phyloP scores from a whole-genome alignment of 192 early-diverging fungal species.

The Gigaspora rosea region DNA sequence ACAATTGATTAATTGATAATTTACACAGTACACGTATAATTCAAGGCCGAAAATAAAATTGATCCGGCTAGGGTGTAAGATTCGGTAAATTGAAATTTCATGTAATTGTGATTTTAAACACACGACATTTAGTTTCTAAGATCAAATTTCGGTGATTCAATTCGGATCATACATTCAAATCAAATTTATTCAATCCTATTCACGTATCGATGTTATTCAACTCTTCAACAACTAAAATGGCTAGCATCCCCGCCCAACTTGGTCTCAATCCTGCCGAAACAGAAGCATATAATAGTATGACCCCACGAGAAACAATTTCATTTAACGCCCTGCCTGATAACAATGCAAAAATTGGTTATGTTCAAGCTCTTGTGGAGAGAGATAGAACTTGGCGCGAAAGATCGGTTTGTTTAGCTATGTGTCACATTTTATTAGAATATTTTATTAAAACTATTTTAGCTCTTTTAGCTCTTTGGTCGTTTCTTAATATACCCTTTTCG shows the following conservation, averaged over 20 bases:
- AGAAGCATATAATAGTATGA: conserved; percentile 15
- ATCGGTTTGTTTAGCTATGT: conserved; percentile 31
- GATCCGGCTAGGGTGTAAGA: no score
- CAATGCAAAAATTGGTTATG: not conserved
- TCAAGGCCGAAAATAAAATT: no score
- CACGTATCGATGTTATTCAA: no score
- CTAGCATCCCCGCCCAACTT: not conserved
- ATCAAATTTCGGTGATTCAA: no score
- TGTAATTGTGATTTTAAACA: no score
- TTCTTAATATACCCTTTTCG: conserved; percentile 11
- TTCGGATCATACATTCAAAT: no score
- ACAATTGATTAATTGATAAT: no score
- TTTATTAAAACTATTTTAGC: conserved; percentile 31
- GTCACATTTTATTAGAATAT: conserved; percentile 11
- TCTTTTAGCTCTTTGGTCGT: not conserved
- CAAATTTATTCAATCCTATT: no score
- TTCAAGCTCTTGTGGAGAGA: not conserved
- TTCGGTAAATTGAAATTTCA: no score
- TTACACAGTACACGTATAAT: no score
- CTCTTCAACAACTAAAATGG: conserved; percentile 1
- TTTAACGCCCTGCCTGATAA: conserved; percentile 15
- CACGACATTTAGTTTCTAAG: no score
- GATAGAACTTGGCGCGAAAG: conserved; percentile 11
- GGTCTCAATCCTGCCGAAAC: not conserved
- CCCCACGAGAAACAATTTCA: not conserved